A percentile compares a stretch with the other conserved stretches of the same genome.
phyloP scores from a whole-genome alignment of 352 stramenopile species.

The Phytopythium mirpurense region DNA sequence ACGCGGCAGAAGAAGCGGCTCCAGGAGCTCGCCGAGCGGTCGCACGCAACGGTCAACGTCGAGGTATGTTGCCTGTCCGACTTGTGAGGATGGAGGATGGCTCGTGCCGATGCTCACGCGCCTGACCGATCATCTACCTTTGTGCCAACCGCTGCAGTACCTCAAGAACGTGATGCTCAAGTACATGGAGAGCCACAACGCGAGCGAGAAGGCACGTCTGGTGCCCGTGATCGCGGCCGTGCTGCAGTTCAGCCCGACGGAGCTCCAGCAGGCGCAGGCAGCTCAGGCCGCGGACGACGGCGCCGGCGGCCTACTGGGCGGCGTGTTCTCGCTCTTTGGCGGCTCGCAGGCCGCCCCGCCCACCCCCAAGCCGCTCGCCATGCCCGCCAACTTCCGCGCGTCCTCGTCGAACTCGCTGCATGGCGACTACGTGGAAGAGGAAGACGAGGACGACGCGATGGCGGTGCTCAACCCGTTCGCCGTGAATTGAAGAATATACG shows the following conservation, averaged over 20 bases:
- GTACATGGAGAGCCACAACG: slow-evolving; percentile 74
- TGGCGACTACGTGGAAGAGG: slow-evolving; percentile 22
- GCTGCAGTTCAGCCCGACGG: slow-evolving; percentile 64
- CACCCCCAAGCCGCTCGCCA: slow-evolving; percentile 47
- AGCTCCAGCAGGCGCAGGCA: slow-evolving; percentile 56
- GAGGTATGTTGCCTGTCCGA: slow-evolving; percentile 34
- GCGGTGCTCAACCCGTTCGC: slow-evolving; percentile 64
- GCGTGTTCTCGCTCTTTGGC: slow-evolving; percentile 74
- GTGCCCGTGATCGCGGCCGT: slow-evolving; percentile 75
- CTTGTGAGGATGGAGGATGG: not conserved
- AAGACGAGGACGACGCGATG: slow-evolving; percentile 50
- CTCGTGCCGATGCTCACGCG: too few species aligned
- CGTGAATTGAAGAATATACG: slow-evolving; percentile 1
- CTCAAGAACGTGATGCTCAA: slow-evolving; percentile 85
- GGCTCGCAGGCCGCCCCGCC: slow-evolving; percentile 19
- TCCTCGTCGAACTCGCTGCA: slow-evolving; percentile 20
- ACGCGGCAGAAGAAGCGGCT: slow-evolving; percentile 53
- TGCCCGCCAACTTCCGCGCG: slow-evolving; percentile 32
- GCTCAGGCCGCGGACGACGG: slow-evolving; percentile 34
- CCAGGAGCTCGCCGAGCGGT: slow-evolving; percentile 36
- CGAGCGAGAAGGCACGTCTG: slow-evolving; percentile 68
- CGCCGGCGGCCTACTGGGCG: slow-evolving; percentile 43
- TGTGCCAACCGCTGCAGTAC: slow-evolving; percentile 36
- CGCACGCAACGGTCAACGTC: slow-evolving; percentile 46
- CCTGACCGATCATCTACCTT: too few species aligned